A percentile compares a stretch with the other conserved stretches of the same genome.
Conservation (phyloP, 768 basidiomycete genomes). For the Hypsizygus marmoreus region DNA sequence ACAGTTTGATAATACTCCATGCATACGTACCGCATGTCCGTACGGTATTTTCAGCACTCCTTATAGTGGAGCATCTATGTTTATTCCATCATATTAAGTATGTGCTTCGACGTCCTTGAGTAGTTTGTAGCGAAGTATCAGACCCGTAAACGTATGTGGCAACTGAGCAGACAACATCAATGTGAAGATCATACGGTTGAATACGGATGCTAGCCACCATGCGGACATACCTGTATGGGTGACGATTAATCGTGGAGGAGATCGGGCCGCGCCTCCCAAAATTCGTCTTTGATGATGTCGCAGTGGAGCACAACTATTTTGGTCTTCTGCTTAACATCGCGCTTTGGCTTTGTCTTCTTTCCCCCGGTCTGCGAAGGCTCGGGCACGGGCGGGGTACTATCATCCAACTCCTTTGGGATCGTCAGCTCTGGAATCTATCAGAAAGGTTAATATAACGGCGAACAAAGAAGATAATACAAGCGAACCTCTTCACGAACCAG, state of each 20-base stretch:
- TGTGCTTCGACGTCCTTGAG: too few relatives aligned
- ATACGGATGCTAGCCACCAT: too few relatives aligned
- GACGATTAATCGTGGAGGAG: conserved; percentile 47
- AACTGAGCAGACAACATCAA: too few relatives aligned
- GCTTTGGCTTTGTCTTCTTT: conserved; percentile 25
- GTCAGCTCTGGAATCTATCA: conserved; percentile 9
- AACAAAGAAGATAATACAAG: conserved; percentile 1
- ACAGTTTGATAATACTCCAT: conserved; percentile 30
- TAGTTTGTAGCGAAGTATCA: too few relatives aligned
- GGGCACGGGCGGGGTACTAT: background rate
- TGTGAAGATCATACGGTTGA: too few relatives aligned
- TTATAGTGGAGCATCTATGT: too few relatives aligned
- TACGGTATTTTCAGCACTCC: too few relatives aligned
- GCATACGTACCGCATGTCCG: background rate
- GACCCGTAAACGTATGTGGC: too few relatives aligned
- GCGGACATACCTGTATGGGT: too few relatives aligned
- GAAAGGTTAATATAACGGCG: background rate
- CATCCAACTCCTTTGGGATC: background rate
- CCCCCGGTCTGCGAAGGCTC: conserved; percentile 5
- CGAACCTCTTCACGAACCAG: conserved; percentile 67
- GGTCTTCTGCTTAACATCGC: conserved; percentile 37
- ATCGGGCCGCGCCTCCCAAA: conserved; percentile 69
- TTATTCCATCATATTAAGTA: too few relatives aligned
- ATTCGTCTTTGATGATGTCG: conserved; percentile 80
- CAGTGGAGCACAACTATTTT: conserved; percentile 68